Base-by-base conservation (phyloP, 495 filamentous ascomycete genomes). In the Aspergillus sclerotiicarbonarius region DNA sequence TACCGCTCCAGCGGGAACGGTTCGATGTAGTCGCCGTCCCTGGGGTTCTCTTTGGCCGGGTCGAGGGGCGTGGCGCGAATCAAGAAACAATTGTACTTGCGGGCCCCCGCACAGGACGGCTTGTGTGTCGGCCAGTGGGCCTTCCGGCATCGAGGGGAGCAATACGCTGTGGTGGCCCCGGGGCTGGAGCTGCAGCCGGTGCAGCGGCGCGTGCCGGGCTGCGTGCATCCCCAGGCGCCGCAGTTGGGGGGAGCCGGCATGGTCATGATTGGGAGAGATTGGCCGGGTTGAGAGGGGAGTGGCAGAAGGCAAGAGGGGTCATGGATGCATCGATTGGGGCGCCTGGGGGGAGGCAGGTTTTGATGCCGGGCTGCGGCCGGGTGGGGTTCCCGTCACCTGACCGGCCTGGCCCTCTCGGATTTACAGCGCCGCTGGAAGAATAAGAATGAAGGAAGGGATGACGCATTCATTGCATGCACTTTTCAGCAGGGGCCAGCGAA, bases 1-100 rank as follows among this genome's bases (percentile, higher is more conserved):
- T 65, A 65, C 2, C 44, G 15, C 8, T 37, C n/a, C 20, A 67
- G 59, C 21, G 44, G 15, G 56, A 67, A 58, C 10, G 56, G 59
- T 39, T 67, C 65, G 18, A 62, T 56, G 51, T 47, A 55, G 21
- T 46, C 45, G 25, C 25, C 41, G 16, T 55, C 41, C 21, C 15
- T 49, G 21, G 20, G 21, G 7, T 33, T 7, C 1, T 4, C 6
- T 13, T 35, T 10, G 2, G 33, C 13, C 8, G 25, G 53, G n/a
- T 35, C 41, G 39, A 55, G n/a, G 3, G 53, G 53, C 10, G 3
- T 12, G 9, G 19, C 39, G 8, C 33, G 18, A 33, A 53, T 53
- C 16, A 53, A 15, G 21, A 49, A 49, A 19, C 46, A 49, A 20
- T 49, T 49, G 21, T 49, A 16, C 12, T 49, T 49, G 8, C 25